Percentiles rank a stretch among this genome's conserved stretches.
Conservation (phyloP, 371 early-diverging fungal species). For the Mortierella sp. region DNA sequence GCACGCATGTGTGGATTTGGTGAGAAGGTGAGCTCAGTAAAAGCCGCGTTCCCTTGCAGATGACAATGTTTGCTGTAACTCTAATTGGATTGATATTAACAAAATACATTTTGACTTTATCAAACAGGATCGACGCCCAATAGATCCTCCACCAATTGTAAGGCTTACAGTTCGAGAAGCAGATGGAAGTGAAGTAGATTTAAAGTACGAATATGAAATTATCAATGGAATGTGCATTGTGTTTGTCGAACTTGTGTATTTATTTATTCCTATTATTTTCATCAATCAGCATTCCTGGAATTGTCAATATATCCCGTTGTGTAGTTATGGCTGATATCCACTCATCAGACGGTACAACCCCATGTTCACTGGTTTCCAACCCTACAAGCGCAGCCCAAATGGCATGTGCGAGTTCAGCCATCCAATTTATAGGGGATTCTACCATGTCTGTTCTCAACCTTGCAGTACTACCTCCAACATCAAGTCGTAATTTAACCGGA, state of each 20-base stretch:
- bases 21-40: slow-evolving; percentile 64
- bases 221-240: background rate
- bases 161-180: slow-evolving; percentile 50
- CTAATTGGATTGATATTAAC: too few species aligned
- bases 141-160: slow-evolving; percentile 70
- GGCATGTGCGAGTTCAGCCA: slow-evolving; percentile 2
- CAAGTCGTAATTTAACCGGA: slow-evolving; percentile 78
- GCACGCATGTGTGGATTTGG: slow-evolving; percentile 88
- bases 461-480: slow-evolving; percentile 60
- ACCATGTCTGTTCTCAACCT: slow-evolving; percentile 52
- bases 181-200: slow-evolving; percentile 49
- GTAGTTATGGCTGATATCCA: slow-evolving; percentile 71
- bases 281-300: slow-evolving; percentile 8
- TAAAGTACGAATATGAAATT: slow-evolving; percentile 38
- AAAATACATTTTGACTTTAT: background rate
- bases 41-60: too few species aligned
- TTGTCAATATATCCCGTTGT: slow-evolving; percentile 66
- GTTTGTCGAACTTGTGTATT: background rate
- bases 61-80: too few species aligned
- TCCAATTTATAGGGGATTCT: slow-evolving; percentile 19
- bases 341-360: slow-evolving; percentile 58
- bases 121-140: slow-evolving; percentile 67
- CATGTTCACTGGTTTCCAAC: slow-evolving; percentile 65
- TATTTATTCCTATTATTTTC: background rate
- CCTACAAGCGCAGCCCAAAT: slow-evolving; percentile 49